phyloP scores from a whole-genome alignment of 208 protist genomes.

The Acanthamoeba castellanii region DNA sequence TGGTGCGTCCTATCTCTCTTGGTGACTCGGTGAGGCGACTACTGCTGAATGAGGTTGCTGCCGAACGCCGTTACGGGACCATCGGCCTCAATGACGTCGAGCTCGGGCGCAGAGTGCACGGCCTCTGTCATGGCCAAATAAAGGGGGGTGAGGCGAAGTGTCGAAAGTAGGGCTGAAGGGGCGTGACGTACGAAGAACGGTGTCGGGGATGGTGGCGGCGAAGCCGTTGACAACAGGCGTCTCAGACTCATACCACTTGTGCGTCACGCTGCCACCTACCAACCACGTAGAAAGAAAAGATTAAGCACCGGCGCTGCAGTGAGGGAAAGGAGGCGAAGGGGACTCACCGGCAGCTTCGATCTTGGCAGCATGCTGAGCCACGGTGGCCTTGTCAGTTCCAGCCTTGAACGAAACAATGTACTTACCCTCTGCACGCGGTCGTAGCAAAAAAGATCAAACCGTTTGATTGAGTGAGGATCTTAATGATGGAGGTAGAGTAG shows the following conservation, averaged over 20 bases:
- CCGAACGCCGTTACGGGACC: slow-evolving; percentile 43
- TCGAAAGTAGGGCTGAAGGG: not conserved
- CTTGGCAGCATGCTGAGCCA: not conserved
- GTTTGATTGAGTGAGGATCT: too few species aligned
- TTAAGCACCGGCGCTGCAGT: not conserved
- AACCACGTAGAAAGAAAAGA: not conserved
- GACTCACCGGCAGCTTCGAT: slow-evolving; percentile 27
- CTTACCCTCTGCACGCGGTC: not conserved
- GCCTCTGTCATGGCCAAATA: not conserved
- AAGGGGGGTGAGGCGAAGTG: not conserved
- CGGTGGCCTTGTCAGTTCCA: slow-evolving; percentile 38
- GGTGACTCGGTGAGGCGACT: not conserved
- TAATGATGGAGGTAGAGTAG: not conserved
- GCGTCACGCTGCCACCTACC: slow-evolving; percentile 22
- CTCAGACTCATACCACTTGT: slow-evolving; percentile 50
- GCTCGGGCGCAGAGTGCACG: slow-evolving; percentile 21
- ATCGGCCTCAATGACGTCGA: slow-evolving; percentile 47
- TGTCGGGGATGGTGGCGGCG: slow-evolving; percentile 65
- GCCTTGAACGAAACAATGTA: slow-evolving; percentile 67
- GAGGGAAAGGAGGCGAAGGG: not conserved
- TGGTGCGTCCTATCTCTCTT: too few species aligned
- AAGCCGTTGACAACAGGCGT: slow-evolving; percentile 54
- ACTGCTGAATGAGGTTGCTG: not conserved
- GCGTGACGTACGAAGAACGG: not conserved
- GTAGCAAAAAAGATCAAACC: not conserved